phyloP scores from a whole-genome alignment of 2,329 filamentous ascomycete species.

The Tetracladium maxilliforme region DNA sequence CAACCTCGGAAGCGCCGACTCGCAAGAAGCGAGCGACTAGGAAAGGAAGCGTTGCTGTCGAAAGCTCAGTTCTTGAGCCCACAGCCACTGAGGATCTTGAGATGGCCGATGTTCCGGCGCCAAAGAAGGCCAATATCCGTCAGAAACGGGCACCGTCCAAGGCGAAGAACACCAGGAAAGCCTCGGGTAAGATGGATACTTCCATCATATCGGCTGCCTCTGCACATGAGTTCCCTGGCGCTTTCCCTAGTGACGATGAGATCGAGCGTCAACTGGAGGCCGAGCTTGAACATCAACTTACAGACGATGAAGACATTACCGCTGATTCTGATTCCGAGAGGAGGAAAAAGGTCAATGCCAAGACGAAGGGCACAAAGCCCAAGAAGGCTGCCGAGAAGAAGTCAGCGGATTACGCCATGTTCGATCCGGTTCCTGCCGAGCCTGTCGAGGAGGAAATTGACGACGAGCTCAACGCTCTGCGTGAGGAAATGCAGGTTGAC shows the following conservation, averaged over 20 bases:
- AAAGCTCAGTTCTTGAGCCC: slow-evolving; percentile 17
- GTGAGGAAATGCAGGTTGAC: background rate
- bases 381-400: slow-evolving; percentile 7
- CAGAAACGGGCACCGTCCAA: too few species aligned
- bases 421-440: slow-evolving; percentile 7
- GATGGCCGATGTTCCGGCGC: slow-evolving; percentile 19
- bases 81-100: slow-evolving; percentile 21
- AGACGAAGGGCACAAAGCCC: too few species aligned
- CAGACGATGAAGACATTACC: slow-evolving; percentile 34
- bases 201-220: background rate
- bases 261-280: slow-evolving; percentile 51
- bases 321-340: slow-evolving; percentile 30
- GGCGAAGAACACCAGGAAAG: too few species aligned
- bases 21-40: slow-evolving; percentile 43
- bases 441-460: slow-evolving; percentile 13
- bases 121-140: slow-evolving; percentile 11
- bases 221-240: too few species aligned
- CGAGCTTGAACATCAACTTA: slow-evolving; percentile 42
- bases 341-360: slow-evolving; percentile 17
- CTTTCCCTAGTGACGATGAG: slow-evolving; percentile 44
- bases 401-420: slow-evolving; percentile 9
- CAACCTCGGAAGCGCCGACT: slow-evolving; percentile 21
- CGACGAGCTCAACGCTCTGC: slow-evolving; percentile 12
- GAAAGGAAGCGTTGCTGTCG: slow-evolving; percentile 27
- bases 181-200: slow-evolving; percentile 4